These are phyloP conservation scores for Austroboletus rostrupii DNA, from an alignment of 1,284 basidiomycete species.

Conservation along the genomic window DNA sequence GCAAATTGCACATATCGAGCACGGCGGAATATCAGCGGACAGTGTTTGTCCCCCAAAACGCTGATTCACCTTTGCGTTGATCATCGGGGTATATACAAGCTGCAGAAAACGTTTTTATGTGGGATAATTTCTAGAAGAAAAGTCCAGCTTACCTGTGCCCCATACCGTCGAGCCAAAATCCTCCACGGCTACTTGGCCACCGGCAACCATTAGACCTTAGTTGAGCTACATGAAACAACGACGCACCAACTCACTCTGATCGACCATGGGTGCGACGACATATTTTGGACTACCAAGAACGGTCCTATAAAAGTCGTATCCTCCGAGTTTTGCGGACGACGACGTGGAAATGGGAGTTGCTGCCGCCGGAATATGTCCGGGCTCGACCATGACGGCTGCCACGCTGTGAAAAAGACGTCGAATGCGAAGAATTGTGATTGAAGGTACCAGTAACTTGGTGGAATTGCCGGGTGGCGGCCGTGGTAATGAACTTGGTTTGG, in stretches of 20 bases:
- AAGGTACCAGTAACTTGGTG: not conserved
- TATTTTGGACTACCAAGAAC: conserved; percentile 81
- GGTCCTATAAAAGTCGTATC: conserved; percentile 57
- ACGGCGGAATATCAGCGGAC: not conserved
- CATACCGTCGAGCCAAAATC: conserved; percentile 82
- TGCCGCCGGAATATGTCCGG: not conserved
- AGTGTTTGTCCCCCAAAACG: not conserved
- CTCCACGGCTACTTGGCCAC: conserved; percentile 73
- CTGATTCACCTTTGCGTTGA: conserved; percentile 77
- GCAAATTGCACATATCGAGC: not conserved
- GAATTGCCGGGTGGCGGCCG: not conserved
- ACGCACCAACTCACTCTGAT: conserved; percentile 90
- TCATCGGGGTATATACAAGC: conserved; percentile 96
- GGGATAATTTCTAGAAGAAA: not conserved
- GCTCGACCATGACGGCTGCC: conserved; percentile 1
- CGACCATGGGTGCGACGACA: conserved; percentile 96
- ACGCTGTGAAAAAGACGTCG: conserved; percentile 6
- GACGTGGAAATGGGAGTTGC: not conserved
- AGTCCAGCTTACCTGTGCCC: conserved; percentile 56
- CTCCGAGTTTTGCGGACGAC: conserved; percentile 14
- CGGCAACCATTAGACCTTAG: not conserved
- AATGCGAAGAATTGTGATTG: not conserved
- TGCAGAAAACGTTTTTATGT: conserved; percentile 29
- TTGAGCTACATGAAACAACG: too few species aligned
- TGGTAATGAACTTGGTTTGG: too few species aligned